A percentile compares a stretch with the other conserved stretches of the same genome.
Evolutionary conservation across 495 filamentous ascomycete genomes (phyloP).

Genomic region (Symbiotaphrina buchneri): DNA sequence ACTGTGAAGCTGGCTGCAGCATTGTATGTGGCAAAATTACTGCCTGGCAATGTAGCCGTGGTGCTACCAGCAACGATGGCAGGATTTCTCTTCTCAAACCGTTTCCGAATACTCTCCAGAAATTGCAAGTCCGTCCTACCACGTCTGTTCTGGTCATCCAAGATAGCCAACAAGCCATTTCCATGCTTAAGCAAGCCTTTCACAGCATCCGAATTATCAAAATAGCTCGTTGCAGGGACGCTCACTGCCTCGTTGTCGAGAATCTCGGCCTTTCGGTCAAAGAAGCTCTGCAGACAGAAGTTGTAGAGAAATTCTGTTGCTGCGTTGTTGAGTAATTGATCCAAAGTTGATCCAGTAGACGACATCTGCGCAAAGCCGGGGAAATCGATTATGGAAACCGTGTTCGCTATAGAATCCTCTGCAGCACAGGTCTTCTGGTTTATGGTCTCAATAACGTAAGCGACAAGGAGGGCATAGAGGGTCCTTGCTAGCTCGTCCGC

Average conservation of each 20-base stretch:
- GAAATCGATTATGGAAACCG: slow-evolving; percentile 87
- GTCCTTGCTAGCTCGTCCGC: slow-evolving; percentile 87
- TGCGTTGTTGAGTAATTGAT: slow-evolving; percentile 87
- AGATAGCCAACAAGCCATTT: slow-evolving; percentile 79
- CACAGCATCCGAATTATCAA: slow-evolving; percentile 89
- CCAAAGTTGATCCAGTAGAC: slow-evolving; percentile 63
- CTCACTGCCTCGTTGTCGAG: slow-evolving; percentile 79
- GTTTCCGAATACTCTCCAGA: slow-evolving; percentile 69
- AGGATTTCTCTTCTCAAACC: slow-evolving; percentile 84
- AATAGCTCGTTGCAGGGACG: slow-evolving; percentile 82
- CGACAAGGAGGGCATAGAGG: slow-evolving; percentile 85
- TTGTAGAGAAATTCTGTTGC: slow-evolving; percentile 83
- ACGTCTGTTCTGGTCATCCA: slow-evolving; percentile 85
- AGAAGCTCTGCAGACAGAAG: slow-evolving; percentile 85
- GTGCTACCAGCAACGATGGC: slow-evolving; percentile 56
- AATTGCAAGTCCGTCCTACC: slow-evolving; percentile 76
- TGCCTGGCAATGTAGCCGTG: slow-evolving; percentile 46
- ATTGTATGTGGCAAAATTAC: slow-evolving; percentile 64
- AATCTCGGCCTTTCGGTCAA: slow-evolving; percentile 76
- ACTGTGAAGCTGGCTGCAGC: slow-evolving; percentile 62
- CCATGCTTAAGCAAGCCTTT: slow-evolving; percentile 74
- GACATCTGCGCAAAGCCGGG: slow-evolving; percentile 75
- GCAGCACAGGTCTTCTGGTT: slow-evolving; percentile 77
- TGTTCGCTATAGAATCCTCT: slow-evolving; percentile 78
- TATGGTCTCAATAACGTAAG: slow-evolving; percentile 77